Conservation (phyloP, 441 rosid species). For the Sinapis alba region DNA sequence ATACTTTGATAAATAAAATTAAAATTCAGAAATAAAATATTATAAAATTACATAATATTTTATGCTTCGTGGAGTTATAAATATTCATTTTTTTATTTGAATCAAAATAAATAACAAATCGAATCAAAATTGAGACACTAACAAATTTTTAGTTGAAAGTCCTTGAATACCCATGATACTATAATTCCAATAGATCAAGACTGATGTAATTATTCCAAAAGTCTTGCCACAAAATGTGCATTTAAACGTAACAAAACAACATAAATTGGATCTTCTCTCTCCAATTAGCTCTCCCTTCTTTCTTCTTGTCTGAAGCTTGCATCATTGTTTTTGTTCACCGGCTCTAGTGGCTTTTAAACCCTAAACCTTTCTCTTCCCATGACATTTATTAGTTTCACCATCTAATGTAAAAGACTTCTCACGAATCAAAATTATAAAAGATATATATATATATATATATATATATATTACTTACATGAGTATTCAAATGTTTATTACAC, state of each 20-base stretch:
- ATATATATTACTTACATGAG: not conserved
- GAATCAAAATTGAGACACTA: too few species aligned
- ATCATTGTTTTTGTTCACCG: too few species aligned
- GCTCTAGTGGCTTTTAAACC: too few species aligned
- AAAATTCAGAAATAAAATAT: too few species aligned
- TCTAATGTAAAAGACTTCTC: conserved; percentile 28
- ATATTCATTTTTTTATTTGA: too few species aligned
- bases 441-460: not conserved
- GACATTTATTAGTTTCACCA: conserved; percentile 30
- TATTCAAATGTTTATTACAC: not conserved
- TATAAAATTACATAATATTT: too few species aligned
- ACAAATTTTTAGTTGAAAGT: not conserved
- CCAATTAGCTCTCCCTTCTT: too few species aligned
- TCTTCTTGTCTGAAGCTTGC: too few species aligned
- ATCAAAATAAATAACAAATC: too few species aligned
- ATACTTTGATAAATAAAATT: too few species aligned
- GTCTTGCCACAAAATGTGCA: not conserved
- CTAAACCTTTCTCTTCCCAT: conserved; percentile 40
- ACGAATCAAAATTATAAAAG: not conserved
- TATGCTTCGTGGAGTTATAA: too few species aligned
- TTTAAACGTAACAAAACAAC: not conserved
- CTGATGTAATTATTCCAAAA: not conserved
- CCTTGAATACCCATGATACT: not conserved
- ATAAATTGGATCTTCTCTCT: too few species aligned
- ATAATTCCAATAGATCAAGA: not conserved